Evolutionary conservation across 768 basidiomycete genomes (phyloP), one percentile per base, ranked within the genome.

Genomic region (Boletus sp.): DNA sequence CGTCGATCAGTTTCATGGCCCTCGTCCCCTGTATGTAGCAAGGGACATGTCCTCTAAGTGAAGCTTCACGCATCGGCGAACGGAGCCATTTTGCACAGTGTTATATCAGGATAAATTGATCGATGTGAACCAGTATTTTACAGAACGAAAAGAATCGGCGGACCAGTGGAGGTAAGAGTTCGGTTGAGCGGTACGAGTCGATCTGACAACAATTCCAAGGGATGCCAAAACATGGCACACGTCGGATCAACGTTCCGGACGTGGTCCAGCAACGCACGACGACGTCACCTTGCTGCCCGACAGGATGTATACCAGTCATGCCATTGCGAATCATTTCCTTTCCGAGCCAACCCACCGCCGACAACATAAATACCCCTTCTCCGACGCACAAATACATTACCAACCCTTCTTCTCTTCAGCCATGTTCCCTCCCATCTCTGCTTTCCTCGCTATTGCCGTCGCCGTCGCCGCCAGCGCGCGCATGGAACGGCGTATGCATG

Each of bases 371-470:
- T 69, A 66, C 65, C 18, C 54, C 35, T n/a, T 12, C 47, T 11
- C 28, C 35, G 11, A n/a, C 37, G 20, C 53, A 15, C 30, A 35
- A 40, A 17, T 29, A 3, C 37, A 47, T 46, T 29, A 46, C 33
- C 50, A 52, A 1, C 29, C 24, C 29, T 18, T 40, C 37, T 14
- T 49, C 48, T 39, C 47, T 32, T 20, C 46, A 50, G 47, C 45
- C 54, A 69, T 69, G 68, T 67, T 67, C 54, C 8, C 57, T 56
- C 67, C 36, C 47, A 18, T 58, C 50, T 59, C 63, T 60, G 59
- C 55, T 36, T 37, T 69, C 29, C 28, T 69, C 45, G 42, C 63
- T 18, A 8, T 69, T 39, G 49, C 30, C 39, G 1, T 69, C 20
- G 60, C 67, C 36, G 30, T 62, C 49, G 50, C 53, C 33, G 41